Conservation (phyloP, 2,329 filamentous ascomycete genomes). For the Didymella sp. region DNA sequence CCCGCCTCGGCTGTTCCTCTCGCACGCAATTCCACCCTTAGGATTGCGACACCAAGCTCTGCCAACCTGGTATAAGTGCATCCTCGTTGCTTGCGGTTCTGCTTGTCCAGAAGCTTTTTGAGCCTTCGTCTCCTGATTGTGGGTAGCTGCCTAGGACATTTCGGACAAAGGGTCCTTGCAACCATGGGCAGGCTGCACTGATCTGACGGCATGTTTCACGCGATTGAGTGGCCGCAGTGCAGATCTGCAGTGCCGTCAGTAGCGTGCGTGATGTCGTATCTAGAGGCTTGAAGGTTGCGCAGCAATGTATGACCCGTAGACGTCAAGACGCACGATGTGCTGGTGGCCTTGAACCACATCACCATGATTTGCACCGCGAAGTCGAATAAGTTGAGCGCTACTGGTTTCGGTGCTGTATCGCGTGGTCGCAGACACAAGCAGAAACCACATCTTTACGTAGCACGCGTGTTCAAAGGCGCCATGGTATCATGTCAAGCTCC, state of each 20-base stretch:
- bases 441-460: neutral
- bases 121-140: slow-evolving; percentile 9
- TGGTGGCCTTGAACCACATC: neutral
- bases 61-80: slow-evolving; percentile 19
- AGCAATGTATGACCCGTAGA: neutral
- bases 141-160: neutral
- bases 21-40: slow-evolving; percentile 12
- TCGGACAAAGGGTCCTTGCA: slow-evolving; percentile 1
- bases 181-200: slow-evolving; percentile 1
- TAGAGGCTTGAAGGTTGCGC: neutral
- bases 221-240: slow-evolving; percentile 3
- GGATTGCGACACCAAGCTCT: slow-evolving; percentile 26
- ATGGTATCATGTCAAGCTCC: neutral
- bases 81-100: slow-evolving; percentile 10
- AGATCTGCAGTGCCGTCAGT: slow-evolving; percentile 8
- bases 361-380: neutral
- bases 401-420: neutral
- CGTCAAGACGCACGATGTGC: neutral
- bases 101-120: slow-evolving; percentile 10
- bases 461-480: too few relatives aligned
- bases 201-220: slow-evolving; percentile 7
- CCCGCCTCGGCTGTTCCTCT: slow-evolving; percentile 9
- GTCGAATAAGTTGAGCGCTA: neutral
- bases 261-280: slow-evolving; percentile 1
- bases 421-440: neutral